Evolutionary conservation across 2,329 filamentous ascomycete genomes (phyloP), one percentile per base, ranked within the genome.

Genomic region (Fusarium sp.): DNA sequence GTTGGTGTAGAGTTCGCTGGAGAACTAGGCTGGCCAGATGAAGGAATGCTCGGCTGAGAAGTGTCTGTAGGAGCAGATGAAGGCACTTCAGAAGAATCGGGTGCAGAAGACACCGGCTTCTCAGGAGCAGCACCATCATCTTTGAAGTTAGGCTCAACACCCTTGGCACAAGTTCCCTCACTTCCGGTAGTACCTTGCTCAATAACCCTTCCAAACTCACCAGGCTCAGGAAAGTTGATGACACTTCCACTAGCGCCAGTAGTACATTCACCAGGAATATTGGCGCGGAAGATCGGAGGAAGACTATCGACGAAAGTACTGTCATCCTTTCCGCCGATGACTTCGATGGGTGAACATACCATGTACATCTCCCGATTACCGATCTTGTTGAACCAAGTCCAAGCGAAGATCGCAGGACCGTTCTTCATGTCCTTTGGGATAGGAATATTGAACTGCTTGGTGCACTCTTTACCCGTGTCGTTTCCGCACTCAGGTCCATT

Each of bases 301-400:
- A 75, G 62, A 6, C 33, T 47, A 8, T 74, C 65, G 1, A 68
- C 59, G 20, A 71, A 75, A 1, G 47, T 20, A 8, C 52, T 62
- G 37, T 75, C 79, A 47, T 68, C 72, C 37, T 75, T 75, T 30
- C 79, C 78, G 13, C 79, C 78, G 37, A 77, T 78, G 71, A 94
- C 88, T 59, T 86, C 87, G 70, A 94, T 86, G 44, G 86, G 83
- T 2, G 92, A 91, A 75, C 92, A 96, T 79, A 92, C 92, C 90
- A 93, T 93, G 85, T 96, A 96, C 87, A 92, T 92, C 77, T 95
- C 92, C 31, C 92, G 85, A 79, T 94, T 94, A 16, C 92, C 92
- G 36, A 91, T 79, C 70, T 89, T 83, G 83, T 93, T 93, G 81
- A 92, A 90, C 90, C 90, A 92, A 16, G 88, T 89, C 92, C 92